Conservation (phyloP, 2,329 filamentous ascomycete genomes). For the Pseudocercospora fijiensis region DNA sequence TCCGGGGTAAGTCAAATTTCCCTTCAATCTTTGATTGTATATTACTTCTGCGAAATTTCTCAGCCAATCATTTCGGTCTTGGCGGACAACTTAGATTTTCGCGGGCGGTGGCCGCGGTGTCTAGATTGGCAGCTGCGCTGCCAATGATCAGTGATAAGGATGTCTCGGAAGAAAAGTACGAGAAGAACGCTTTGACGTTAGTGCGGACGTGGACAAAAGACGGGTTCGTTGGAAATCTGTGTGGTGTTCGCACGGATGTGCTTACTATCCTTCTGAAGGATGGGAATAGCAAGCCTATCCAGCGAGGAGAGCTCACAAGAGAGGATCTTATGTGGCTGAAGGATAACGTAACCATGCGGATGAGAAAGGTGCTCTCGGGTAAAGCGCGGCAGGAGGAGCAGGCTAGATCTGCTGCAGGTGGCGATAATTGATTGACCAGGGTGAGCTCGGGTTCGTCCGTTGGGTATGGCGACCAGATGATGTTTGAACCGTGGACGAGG, state of each 20-base stretch:
- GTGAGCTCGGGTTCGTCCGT: not conserved
- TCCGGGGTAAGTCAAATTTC: too few species aligned
- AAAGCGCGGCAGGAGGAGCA: not conserved
- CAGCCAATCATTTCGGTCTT: too few species aligned
- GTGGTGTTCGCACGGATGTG: not conserved
- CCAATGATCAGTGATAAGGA: not conserved
- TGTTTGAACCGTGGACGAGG: not conserved
- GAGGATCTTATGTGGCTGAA: conserved; percentile 9
- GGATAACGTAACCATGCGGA: conserved; percentile 4
- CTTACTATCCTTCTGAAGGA: conserved; percentile 11
- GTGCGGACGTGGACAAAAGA: not conserved
- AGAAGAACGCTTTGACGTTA: not conserved
- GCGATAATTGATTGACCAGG: not conserved
- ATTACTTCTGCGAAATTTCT: too few species aligned
- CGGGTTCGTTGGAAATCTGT: not conserved
- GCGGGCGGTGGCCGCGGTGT: too few species aligned
- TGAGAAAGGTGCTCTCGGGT: conserved; percentile 11
- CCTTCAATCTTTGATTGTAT: too few species aligned
- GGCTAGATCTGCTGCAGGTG: not conserved
- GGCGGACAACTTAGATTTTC: too few species aligned
- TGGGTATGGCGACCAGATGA: not conserved
- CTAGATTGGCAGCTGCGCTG: too few species aligned
- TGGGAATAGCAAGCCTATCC: conserved; percentile 10
- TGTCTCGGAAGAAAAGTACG: not conserved
- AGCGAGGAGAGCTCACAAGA: conserved; percentile 1